These are phyloP conservation scores for Chrysophaeum taylorii DNA, from an alignment of 352 stramenopile genomes.

Conservation along the genomic window DNA sequence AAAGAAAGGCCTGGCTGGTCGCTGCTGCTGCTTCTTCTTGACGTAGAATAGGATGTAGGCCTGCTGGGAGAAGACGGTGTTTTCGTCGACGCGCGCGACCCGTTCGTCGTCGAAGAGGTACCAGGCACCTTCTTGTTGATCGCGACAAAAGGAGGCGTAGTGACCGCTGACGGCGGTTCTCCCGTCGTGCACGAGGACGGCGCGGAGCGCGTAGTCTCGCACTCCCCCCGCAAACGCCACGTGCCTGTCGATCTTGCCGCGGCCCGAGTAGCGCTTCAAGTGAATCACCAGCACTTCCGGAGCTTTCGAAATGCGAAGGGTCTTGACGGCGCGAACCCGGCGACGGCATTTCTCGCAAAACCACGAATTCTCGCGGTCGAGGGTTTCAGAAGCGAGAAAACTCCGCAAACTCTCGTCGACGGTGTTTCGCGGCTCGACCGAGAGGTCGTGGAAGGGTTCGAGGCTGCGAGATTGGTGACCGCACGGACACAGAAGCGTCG, in stretches of 20 bases:
- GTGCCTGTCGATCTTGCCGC: constrained; percentile 43
- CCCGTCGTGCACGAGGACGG: constrained; percentile 54
- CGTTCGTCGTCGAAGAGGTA: constrained; percentile 21
- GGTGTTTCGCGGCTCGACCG: constrained; percentile 48
- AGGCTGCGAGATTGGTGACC: constrained; percentile 50
- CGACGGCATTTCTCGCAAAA: constrained; percentile 51
- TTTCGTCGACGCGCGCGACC: neutral
- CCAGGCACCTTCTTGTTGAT: constrained; percentile 5
- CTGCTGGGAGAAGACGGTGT: constrained; percentile 8
- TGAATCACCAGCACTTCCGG: constrained; percentile 52
- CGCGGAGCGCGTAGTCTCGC: constrained; percentile 48
- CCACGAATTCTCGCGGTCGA: constrained; percentile 53
- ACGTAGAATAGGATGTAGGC: constrained; percentile 34
- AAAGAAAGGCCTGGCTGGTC: no score
- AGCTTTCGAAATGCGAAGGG: constrained; percentile 43
- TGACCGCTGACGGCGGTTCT: constrained; percentile 46
- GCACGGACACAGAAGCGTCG: constrained; percentile 44
- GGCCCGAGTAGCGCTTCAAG: constrained; percentile 57
- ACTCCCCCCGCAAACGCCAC: constrained; percentile 45
- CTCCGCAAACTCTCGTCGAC: constrained; percentile 35
- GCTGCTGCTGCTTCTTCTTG: no score
- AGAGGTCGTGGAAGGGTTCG: constrained; percentile 56
- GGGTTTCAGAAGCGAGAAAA: constrained; percentile 30
- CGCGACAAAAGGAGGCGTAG: constrained; percentile 41
- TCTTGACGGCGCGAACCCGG: constrained; percentile 47